Base-by-base conservation (phyloP, 257 asterid genomes). In the Nicotiana benthamiana region DNA sequence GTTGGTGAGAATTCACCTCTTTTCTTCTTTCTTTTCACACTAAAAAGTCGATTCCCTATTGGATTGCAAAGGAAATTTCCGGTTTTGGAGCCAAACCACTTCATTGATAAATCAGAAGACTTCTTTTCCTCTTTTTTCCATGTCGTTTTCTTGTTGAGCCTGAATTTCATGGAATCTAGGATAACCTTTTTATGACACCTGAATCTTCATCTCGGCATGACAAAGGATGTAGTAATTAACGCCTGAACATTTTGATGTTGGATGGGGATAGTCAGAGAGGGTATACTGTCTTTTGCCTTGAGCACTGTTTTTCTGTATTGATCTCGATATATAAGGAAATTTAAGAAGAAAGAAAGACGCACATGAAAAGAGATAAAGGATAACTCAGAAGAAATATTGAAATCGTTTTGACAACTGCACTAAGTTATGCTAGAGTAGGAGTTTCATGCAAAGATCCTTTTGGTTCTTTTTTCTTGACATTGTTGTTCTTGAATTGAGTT, bases 201-300 rank as follows among this genome's bases (percentile, higher is more conserved):
- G 96, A 93, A 79, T 89, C 96, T 40, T 81, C 86, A 85, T 90
- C 93, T 82, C 90, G 93, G 90, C 84, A 66, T 40, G 97, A 93
- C 83, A 83, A 83, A 70, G 91, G 89, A 75, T 89, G 86, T 77
- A 86, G 93, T 77, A 90, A 87, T 54, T 94, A 92, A 74, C 84
- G 84, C 81, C 90, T 85, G 75, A 88, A 85, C 82, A 79, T 81
- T 72, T 89, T 87, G 79, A 61, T 70, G 70, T 46, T 84, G 83
- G 86, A 75, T 30, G 90, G 92, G 63, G 93, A 91, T 62, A 82
- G 89, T 81, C 87, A 67, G 64, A 88, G 86, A 75, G 86, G 93
- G 98, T 94, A 88, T 72, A 51, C 75, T 54, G 27, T 43, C 68
- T 75, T 68, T 77, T 40, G 36, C 57, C 80, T 67, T 6, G 43